phyloP scores from a whole-genome alignment of 768 basidiomycete species.

The Imleria badia region DNA sequence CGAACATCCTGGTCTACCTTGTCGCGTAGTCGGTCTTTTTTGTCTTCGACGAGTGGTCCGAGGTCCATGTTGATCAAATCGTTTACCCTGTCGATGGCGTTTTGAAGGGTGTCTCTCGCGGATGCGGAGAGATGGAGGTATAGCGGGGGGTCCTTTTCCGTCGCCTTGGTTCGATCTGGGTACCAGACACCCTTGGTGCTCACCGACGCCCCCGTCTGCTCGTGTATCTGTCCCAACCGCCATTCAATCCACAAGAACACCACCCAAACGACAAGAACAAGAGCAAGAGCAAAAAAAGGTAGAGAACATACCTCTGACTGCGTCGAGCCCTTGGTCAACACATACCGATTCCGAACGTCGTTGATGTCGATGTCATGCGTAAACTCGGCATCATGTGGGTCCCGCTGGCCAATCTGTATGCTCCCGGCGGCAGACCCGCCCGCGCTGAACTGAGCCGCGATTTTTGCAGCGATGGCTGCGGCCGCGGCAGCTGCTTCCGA shows the following conservation, averaged over 20 bases:
- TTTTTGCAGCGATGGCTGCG: conserved; percentile 91
- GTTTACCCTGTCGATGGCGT: conserved; percentile 68
- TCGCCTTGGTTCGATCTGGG: conserved; percentile 87
- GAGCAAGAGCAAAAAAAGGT: neutral
- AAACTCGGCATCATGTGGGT: conserved; percentile 77
- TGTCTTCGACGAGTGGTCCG: conserved; percentile 79
- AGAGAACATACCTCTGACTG: conserved; percentile 73
- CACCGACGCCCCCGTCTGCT: conserved; percentile 90
- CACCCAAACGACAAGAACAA: neutral
- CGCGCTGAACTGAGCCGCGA: conserved; percentile 80
- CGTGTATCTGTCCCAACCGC: conserved; percentile 67
- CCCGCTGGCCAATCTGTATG: conserved; percentile 49
- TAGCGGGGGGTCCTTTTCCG: conserved; percentile 88
- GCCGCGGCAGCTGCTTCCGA: conserved; percentile 68
- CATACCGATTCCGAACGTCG: conserved; percentile 90
- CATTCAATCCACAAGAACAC: conserved; percentile 1
- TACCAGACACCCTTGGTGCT: conserved; percentile 96
- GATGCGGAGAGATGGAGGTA: conserved; percentile 91
- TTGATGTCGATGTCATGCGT: conserved; percentile 96
- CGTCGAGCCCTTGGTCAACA: conserved; percentile 91
- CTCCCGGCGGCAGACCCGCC: conserved; percentile 37
- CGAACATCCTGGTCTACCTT: conserved; percentile 41
- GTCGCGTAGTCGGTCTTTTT: conserved; percentile 66
- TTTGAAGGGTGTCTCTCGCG: conserved; percentile 61
- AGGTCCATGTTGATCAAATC: conserved; percentile 74